Conservation (phyloP, 139 green algal genomes). For the Deuterostichococcus epilithicus region DNA sequence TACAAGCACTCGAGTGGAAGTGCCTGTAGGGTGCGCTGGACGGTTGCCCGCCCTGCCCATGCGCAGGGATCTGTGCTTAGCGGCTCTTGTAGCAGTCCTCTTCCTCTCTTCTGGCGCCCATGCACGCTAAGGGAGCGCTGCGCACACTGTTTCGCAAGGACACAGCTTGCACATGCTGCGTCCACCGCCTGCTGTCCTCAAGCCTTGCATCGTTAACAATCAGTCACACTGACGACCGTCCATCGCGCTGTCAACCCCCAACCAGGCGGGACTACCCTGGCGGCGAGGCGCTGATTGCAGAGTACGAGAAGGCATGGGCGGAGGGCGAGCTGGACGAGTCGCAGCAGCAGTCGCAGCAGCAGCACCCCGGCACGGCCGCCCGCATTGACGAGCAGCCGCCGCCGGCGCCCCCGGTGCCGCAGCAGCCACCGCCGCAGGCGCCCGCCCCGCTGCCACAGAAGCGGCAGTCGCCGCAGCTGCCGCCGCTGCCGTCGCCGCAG, state of each 20-base stretch:
- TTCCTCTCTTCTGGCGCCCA: too few species aligned
- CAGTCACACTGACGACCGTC: not conserved
- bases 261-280: not conserved
- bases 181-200: too few species aligned
- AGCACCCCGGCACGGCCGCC: not conserved
- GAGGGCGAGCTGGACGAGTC: not conserved
- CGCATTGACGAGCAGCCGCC: not conserved
- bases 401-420: not conserved
- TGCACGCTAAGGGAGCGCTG: too few species aligned
- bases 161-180: too few species aligned
- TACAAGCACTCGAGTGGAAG: too few species aligned
- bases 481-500: not conserved
- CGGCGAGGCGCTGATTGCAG: not conserved
- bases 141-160: too few species aligned
- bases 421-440: too few species aligned
- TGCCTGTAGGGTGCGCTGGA: too few species aligned
- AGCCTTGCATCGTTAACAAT: too few species aligned
- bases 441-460: not conserved
- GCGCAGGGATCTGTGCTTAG: too few species aligned
- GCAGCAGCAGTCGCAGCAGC: not conserved
- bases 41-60: too few species aligned
- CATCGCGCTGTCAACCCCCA: not conserved
- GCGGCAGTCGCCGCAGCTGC: not conserved
- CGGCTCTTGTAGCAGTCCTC: too few species aligned
- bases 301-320: not conserved